phyloP scores from a whole-genome alignment of 805 yeast genomes.

The Blastobotrys terrestris region DNA sequence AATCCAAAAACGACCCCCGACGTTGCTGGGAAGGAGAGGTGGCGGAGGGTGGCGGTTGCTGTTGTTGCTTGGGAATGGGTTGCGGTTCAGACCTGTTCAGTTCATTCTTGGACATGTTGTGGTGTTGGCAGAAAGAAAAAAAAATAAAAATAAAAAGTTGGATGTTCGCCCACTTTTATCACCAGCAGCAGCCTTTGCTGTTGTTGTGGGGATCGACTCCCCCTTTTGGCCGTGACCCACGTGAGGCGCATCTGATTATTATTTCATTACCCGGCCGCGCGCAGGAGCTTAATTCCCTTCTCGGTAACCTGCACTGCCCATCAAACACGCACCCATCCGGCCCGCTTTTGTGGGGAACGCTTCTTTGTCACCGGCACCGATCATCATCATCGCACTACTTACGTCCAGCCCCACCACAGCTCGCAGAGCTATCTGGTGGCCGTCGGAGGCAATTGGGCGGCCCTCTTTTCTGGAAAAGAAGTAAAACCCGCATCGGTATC shows the following conservation, averaged over 20 bases:
- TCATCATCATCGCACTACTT: no score
- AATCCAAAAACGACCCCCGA: slow-evolving; percentile 8
- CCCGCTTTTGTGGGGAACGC: background rate
- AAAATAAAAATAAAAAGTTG: background rate
- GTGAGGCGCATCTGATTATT: background rate
- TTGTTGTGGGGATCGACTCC: background rate
- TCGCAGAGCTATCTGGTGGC: background rate
- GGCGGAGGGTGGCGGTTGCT: background rate
- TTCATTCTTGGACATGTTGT: background rate
- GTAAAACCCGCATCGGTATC: no score
- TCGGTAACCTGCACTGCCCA: background rate
- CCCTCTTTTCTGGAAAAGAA: background rate
- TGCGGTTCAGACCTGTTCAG: background rate
- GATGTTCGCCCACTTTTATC: background rate
- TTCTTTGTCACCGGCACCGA: no score
- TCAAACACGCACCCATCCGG: background rate
- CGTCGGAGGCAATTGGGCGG: background rate
- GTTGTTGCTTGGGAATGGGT: background rate
- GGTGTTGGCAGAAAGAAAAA: background rate
- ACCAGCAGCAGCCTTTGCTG: background rate
- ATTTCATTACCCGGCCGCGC: background rate
- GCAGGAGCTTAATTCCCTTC: background rate
- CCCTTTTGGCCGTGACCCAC: background rate
- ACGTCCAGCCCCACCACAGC: no score
- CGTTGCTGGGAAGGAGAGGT: background rate